A percentile compares a stretch with the other conserved stretches of the same genome.
phyloP scores from a whole-genome alignment of 2,329 filamentous ascomycete species.

The Claviceps sp. region DNA sequence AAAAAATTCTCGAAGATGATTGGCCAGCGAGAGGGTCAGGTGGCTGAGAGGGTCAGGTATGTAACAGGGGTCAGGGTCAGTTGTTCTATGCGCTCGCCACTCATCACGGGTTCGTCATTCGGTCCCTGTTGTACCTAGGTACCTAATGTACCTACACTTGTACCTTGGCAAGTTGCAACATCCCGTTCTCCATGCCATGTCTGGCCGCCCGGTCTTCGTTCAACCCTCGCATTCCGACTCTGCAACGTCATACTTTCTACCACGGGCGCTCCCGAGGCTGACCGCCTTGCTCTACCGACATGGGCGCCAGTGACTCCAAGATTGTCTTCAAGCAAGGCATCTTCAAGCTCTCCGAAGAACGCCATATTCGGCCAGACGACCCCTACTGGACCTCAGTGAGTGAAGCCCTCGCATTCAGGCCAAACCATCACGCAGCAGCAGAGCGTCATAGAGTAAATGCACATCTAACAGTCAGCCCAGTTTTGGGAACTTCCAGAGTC shows the following conservation, averaged over 20 bases:
- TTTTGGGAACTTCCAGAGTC: constrained; percentile 98
- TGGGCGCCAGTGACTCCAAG: constrained; percentile 98
- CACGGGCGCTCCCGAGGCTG: constrained; percentile 6
- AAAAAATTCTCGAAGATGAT: no score
- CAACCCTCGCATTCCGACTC: neutral
- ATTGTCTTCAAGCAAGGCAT: constrained; percentile 98
- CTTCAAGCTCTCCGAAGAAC: constrained; percentile 88
- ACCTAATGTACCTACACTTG: no score
- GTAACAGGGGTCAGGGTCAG: no score
- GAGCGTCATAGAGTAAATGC: neutral
- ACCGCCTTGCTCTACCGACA: constrained; percentile 27
- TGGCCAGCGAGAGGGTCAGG: no score
- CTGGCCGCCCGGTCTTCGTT: neutral
- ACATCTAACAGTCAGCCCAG: constrained; percentile 28
- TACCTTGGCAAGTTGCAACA: neutral
- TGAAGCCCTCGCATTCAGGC: constrained; percentile 10
- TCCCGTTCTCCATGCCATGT: neutral
- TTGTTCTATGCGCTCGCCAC: no score
- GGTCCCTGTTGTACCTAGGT: no score
- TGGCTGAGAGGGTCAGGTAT: no score
- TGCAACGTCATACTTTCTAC: constrained; percentile 5
- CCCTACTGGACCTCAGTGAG: constrained; percentile 83
- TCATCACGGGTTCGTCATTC: no score
- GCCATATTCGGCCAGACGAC: constrained; percentile 75
- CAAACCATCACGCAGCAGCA: neutral